phyloP scores from a whole-genome alignment of 495 filamentous ascomycete species.

The Darksidea phi region DNA sequence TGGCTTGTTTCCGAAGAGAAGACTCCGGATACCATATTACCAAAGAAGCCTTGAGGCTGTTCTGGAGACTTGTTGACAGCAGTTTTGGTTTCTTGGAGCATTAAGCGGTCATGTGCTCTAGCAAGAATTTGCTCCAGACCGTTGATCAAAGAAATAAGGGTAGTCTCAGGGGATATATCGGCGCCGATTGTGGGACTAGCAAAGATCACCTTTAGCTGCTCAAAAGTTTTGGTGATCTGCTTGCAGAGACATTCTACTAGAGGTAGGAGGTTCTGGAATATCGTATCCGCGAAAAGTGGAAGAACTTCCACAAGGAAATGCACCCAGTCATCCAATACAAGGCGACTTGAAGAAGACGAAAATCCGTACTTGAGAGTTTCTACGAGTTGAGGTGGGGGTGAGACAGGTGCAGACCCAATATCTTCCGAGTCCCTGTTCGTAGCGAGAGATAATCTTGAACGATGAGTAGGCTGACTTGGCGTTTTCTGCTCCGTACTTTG shows the following conservation, averaged over 20 bases:
- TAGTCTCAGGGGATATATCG: slow-evolving; percentile 58
- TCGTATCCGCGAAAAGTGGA: slow-evolving; percentile 73
- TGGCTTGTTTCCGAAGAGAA: slow-evolving; percentile 78
- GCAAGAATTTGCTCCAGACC: slow-evolving; percentile 89
- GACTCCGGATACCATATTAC: slow-evolving; percentile 93
- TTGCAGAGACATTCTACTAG: slow-evolving; percentile 84
- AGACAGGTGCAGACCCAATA: slow-evolving; percentile 3
- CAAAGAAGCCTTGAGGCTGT: slow-evolving; percentile 87
- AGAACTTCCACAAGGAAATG: slow-evolving; percentile 80
- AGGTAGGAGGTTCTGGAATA: slow-evolving; percentile 87
- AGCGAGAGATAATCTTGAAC: slow-evolving; percentile 23
- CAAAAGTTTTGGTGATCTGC: slow-evolving; percentile 70
- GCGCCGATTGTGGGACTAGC: slow-evolving; percentile 35
- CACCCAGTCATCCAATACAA: slow-evolving; percentile 87
- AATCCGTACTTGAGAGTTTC: slow-evolving; percentile 83
- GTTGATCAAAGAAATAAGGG: slow-evolving; percentile 74
- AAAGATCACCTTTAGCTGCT: slow-evolving; percentile 59
- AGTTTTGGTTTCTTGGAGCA: slow-evolving; percentile 69
- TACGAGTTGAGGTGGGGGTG: slow-evolving; percentile 71
- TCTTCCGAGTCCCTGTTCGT: slow-evolving; percentile 23
- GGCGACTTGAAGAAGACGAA: slow-evolving; percentile 67
- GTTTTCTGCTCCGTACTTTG: not conserved
- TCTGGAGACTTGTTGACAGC: slow-evolving; percentile 73
- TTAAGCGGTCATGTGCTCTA: slow-evolving; percentile 77
- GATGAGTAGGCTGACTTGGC: not conserved